A percentile compares a stretch with the other conserved stretches of the same genome.
Conservation (phyloP, 23 red algal species). For the Rhodosorus marinus region DNA sequence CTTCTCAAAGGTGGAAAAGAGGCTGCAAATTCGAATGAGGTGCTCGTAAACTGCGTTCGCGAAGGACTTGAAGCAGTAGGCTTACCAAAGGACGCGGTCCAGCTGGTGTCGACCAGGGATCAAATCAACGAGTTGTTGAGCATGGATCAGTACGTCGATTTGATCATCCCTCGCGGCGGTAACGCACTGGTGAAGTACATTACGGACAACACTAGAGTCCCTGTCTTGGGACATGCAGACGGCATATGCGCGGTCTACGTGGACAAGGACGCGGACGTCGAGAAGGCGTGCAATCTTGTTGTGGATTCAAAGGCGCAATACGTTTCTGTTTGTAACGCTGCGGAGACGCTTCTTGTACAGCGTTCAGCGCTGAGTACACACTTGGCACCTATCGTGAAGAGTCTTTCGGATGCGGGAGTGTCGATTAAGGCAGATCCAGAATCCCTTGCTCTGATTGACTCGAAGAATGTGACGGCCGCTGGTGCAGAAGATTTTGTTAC, state of each 20-base stretch:
- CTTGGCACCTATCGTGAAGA: conserved; percentile 27
- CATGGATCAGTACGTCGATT: conserved; percentile 64
- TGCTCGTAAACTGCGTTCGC: conserved; percentile 39
- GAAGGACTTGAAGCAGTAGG: conserved; percentile 16
- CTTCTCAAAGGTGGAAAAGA: conserved; percentile 91
- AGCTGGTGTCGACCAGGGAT: conserved; percentile 69
- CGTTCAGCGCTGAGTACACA: conserved; percentile 8
- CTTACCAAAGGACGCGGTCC: conserved; percentile 61
- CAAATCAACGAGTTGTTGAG: conserved; percentile 61
- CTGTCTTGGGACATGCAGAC: conserved; percentile 66
- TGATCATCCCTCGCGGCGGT: conserved; percentile 86
- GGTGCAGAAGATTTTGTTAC: conserved; percentile 42
- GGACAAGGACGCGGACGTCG: conserved; percentile 42
- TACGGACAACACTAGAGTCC: conserved; percentile 28
- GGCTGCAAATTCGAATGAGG: conserved; percentile 54
- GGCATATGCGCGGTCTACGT: conserved; percentile 83
- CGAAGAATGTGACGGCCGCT: conserved; percentile 11
- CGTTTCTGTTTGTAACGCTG: conserved; percentile 83
- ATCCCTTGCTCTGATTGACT: conserved; percentile 10
- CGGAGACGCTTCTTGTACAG: conserved; percentile 81
- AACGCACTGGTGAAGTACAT: conserved; percentile 86
- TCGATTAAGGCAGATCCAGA: conserved; percentile 35
- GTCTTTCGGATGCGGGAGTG: conserved; percentile 27
- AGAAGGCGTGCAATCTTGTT: conserved; percentile 44
- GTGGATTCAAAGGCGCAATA: conserved; percentile 98